These are phyloP conservation scores for Saposhnikovia divaricata DNA, from an alignment of 129 eudicot genomes.

Conservation along the genomic window DNA sequence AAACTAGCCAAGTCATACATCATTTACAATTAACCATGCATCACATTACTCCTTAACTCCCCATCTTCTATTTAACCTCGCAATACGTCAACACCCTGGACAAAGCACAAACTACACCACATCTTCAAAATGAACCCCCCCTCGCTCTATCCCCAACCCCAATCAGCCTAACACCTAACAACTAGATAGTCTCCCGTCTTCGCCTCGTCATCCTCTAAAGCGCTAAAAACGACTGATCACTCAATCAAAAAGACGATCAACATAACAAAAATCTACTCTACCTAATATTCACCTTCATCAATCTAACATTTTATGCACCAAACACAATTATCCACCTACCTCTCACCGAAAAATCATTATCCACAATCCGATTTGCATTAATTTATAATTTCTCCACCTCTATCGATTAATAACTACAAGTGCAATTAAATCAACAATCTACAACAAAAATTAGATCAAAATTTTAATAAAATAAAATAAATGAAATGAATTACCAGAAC, in stretches of 20 bases:
- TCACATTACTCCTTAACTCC: background rate
- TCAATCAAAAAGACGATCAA: background rate
- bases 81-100: background rate
- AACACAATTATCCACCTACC: background rate
- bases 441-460: background rate
- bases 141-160: background rate
- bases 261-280: background rate
- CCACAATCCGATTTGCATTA: too few relatives aligned
- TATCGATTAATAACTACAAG: background rate
- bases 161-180: background rate
- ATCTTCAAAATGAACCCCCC: background rate
- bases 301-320: background rate
- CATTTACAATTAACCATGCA: background rate
- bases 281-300: background rate
- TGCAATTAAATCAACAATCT: background rate
- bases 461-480: background rate
- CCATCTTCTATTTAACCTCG: background rate
- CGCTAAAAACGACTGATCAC: too few relatives aligned
- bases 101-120: background rate
- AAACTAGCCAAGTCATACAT: background rate
- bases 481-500: slow-evolving; percentile 42
- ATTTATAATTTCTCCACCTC: too few relatives aligned
- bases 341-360: background rate
- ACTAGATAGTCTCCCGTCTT: background rate
- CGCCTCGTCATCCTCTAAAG: background rate